Evolutionary conservation across 129 eudicot genomes (phyloP).

Genomic region (Glebionis coronaria): DNA sequence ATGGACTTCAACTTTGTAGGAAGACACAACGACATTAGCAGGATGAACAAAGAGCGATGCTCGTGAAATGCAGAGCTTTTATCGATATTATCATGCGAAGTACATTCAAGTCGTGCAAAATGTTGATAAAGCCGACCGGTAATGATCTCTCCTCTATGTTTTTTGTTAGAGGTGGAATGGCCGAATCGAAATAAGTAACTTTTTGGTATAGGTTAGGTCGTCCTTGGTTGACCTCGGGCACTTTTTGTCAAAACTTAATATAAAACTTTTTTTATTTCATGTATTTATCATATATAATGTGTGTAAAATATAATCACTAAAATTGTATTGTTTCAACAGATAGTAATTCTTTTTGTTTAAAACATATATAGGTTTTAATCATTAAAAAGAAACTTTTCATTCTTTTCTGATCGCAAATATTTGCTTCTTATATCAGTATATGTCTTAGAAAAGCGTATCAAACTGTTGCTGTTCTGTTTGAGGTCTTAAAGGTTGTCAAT

Average conservation of each 20-base stretch:
- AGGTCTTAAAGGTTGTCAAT: constrained; percentile 79
- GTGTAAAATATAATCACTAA: too few species aligned
- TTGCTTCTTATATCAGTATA: constrained; percentile 36
- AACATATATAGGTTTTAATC: too few species aligned
- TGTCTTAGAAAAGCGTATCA: constrained; percentile 90
- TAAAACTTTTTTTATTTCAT: too few species aligned
- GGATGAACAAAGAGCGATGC: constrained; percentile 73
- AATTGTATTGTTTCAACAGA: too few species aligned
- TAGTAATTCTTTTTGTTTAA: too few species aligned
- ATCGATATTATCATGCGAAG: constrained; percentile 66
- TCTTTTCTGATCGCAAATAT: too few species aligned
- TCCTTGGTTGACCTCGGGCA: too few species aligned
- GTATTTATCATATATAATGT: too few species aligned
- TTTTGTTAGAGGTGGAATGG: neutral
- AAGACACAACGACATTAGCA: constrained; percentile 60
- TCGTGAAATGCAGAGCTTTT: constrained; percentile 90
- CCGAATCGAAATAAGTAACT: too few species aligned
- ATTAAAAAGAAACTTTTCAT: too few species aligned
- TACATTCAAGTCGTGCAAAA: constrained; percentile 80
- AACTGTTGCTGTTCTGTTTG: constrained; percentile 85
- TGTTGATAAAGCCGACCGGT: constrained; percentile 92
- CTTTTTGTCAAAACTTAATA: too few species aligned
- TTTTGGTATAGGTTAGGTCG: too few species aligned
- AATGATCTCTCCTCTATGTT: neutral
- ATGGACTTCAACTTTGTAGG: constrained; percentile 42